Evolutionary conservation across 2,329 filamentous ascomycete genomes (phyloP).

Genomic region (Exophiala aquamarina): DNA sequence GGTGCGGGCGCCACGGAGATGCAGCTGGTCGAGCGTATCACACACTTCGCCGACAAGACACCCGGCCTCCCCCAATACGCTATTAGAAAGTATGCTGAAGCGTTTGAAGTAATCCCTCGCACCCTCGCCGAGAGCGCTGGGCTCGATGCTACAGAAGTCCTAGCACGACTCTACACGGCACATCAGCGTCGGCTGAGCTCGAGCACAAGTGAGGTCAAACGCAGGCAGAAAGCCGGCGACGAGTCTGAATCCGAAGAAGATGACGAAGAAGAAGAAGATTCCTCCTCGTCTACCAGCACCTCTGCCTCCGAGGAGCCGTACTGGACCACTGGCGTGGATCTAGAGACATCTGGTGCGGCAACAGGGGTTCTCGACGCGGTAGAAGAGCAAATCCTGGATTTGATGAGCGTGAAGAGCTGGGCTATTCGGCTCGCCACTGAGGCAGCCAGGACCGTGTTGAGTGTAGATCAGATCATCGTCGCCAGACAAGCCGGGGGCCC

Average conservation of each 20-base stretch:
- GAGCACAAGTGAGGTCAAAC: conserved; percentile 19
- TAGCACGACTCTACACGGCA: conserved; percentile 88
- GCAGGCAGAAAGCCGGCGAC: conserved; percentile 25
- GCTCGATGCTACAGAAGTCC: conserved; percentile 93
- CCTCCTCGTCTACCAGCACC: conserved; percentile 36
- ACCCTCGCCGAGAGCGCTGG: conserved; percentile 93
- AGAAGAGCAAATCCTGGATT: conserved; percentile 85
- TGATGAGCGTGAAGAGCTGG: conserved; percentile 91
- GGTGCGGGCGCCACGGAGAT: conserved; percentile 94
- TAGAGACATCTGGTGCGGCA: conserved; percentile 75
- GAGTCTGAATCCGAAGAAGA: conserved; percentile 25
- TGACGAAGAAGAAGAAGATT: conserved; percentile 30
- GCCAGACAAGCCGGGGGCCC: conserved; percentile 95
- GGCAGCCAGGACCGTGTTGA: conserved; percentile 87
- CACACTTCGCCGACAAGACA: conserved; percentile 86
- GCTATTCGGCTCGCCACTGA: conserved; percentile 96
- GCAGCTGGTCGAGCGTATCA: conserved; percentile 89
- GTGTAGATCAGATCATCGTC: conserved; percentile 98
- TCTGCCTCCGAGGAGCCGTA: conserved; percentile 68
- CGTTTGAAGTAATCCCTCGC: conserved; percentile 94
- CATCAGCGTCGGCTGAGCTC: conserved; percentile 60
- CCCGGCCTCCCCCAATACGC: conserved; percentile 91
- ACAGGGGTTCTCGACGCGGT: conserved; percentile 82
- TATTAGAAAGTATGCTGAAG: conserved; percentile 95
- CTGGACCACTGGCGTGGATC: conserved; percentile 90